Percentiles rank a stretch among this genome's conserved stretches.
Evolutionary conservation across 2,329 filamentous ascomycete species (phyloP).

Genomic region (Cladosporium austrohemisphaericum): DNA sequence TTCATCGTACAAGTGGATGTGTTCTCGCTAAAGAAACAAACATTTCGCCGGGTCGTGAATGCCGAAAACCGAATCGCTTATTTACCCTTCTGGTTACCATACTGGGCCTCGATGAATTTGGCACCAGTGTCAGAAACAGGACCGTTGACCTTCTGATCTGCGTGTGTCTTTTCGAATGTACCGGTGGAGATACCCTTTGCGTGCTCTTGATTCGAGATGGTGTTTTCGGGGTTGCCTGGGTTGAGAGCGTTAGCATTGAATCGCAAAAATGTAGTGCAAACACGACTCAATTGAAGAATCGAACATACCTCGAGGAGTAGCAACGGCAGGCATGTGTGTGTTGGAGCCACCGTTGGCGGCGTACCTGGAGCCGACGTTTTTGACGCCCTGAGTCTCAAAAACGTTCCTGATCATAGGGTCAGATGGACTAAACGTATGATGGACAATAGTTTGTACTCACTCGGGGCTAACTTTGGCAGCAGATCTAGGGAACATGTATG

Average conservation of each 20-base stretch:
- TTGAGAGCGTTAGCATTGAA: background rate
- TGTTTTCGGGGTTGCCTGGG: constrained; percentile 26
- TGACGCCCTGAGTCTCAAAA: constrained; percentile 34
- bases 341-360: constrained; percentile 33
- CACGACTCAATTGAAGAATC: too few relatives aligned
- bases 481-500: constrained; percentile 25
- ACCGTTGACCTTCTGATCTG: constrained; percentile 27
- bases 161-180: constrained; percentile 31
- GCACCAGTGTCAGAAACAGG: constrained; percentile 16
- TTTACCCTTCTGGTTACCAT: constrained; percentile 35
- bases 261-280: too few relatives aligned
- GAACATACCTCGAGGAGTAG: constrained; percentile 34
- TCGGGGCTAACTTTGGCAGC: constrained; percentile 13
- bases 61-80: constrained; percentile 15
- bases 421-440: background rate
- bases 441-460: background rate
- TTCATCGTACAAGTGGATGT: background rate
- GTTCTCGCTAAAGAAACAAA: too few relatives aligned
- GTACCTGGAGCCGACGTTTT: constrained; percentile 34
- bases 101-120: constrained; percentile 32
- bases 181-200: constrained; percentile 31
- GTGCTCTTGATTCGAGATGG: constrained; percentile 23
- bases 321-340: constrained; percentile 33
- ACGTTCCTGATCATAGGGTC: constrained; percentile 21
- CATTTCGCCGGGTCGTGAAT: background rate